phyloP scores from a whole-genome alignment of 1,284 basidiomycete species.

The Boletus smithii region DNA sequence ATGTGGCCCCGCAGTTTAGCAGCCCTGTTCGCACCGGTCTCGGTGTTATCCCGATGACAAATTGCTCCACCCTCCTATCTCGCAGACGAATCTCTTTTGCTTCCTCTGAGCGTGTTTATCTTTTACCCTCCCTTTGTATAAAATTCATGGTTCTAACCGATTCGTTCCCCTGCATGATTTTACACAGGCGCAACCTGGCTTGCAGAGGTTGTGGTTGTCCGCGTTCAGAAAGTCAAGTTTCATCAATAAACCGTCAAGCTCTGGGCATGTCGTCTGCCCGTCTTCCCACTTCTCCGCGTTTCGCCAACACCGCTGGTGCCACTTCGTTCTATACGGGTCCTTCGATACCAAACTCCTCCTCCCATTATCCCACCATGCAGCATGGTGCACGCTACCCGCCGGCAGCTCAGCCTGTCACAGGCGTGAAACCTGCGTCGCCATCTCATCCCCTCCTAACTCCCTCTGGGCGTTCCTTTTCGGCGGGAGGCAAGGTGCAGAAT shows the following conservation, averaged over 20 bases:
- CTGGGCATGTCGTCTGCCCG: constrained; percentile 32
- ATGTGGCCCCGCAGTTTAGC: neutral
- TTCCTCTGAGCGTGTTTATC: constrained; percentile 11
- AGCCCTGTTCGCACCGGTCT: constrained; percentile 21
- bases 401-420: constrained; percentile 16
- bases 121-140: constrained; percentile 24
- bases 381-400: constrained; percentile 17
- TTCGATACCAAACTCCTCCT: constrained; percentile 26
- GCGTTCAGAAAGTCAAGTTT: constrained; percentile 40
- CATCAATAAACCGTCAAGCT: constrained; percentile 30
- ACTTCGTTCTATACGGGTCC: constrained; percentile 14
- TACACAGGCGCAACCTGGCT: constrained; percentile 62
- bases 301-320: constrained; percentile 27
- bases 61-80: constrained; percentile 25
- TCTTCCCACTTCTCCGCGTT: constrained; percentile 43
- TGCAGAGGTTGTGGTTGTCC: constrained; percentile 73
- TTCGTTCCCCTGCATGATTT: constrained; percentile 43
- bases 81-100: constrained; percentile 9
- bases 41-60: constrained; percentile 21
- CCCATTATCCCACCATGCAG: constrained; percentile 13
- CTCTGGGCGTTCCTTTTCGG: constrained; percentile 67
- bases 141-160: constrained; percentile 40
- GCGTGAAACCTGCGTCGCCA: constrained; percentile 33
- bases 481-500: constrained; percentile 74
- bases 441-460: constrained; percentile 71